Percentiles rank a stretch among this genome's conserved stretches.
Evolutionary conservation across 495 filamentous ascomycete species (phyloP).

Genomic region (Achaetomiella virescens): DNA sequence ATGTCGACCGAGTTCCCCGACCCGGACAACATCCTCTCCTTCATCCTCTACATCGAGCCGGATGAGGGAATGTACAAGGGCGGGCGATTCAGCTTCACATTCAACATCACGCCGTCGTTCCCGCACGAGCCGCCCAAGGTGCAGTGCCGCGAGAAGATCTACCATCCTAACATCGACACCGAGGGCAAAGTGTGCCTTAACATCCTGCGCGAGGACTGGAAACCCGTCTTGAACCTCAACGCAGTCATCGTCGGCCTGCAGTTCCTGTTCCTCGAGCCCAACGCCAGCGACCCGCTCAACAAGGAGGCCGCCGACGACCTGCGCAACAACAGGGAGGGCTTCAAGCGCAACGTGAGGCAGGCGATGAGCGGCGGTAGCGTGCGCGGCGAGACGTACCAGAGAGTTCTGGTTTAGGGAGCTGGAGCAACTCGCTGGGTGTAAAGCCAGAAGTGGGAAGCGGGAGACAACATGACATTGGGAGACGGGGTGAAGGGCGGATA

Average conservation of each 20-base stretch:
- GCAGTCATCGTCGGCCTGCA: slow-evolving; percentile 95
- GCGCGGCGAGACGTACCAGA: slow-evolving; percentile 64
- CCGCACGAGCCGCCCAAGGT: slow-evolving; percentile 98
- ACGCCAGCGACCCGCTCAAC: slow-evolving; percentile 93
- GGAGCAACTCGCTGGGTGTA: neutral
- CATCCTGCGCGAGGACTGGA: slow-evolving; percentile 97
- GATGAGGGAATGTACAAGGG: slow-evolving; percentile 98
- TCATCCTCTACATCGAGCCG: slow-evolving; percentile 85
- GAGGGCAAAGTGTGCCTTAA: slow-evolving; percentile 98
- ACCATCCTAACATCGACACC: slow-evolving; percentile 97
- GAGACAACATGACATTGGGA: neutral
- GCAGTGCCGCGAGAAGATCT: slow-evolving; percentile 96
- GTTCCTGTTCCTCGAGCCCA: slow-evolving; percentile 97
- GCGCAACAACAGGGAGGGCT: slow-evolving; percentile 70
- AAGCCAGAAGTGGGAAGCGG: neutral
- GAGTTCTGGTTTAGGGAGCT: slow-evolving; percentile 48
- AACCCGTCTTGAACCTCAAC: slow-evolving; percentile 93
- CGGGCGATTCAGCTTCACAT: slow-evolving; percentile 82
- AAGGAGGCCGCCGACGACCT: slow-evolving; percentile 96
- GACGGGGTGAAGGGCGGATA: neutral
- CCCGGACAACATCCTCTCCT: slow-evolving; percentile 94
- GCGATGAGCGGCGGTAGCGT: slow-evolving; percentile 81
- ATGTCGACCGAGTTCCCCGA: slow-evolving; percentile 93
- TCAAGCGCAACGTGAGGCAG: slow-evolving; percentile 81
- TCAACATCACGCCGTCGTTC: slow-evolving; percentile 89